Conservation (phyloP, 129 eudicot species). For the Artemisia tridentata region DNA sequence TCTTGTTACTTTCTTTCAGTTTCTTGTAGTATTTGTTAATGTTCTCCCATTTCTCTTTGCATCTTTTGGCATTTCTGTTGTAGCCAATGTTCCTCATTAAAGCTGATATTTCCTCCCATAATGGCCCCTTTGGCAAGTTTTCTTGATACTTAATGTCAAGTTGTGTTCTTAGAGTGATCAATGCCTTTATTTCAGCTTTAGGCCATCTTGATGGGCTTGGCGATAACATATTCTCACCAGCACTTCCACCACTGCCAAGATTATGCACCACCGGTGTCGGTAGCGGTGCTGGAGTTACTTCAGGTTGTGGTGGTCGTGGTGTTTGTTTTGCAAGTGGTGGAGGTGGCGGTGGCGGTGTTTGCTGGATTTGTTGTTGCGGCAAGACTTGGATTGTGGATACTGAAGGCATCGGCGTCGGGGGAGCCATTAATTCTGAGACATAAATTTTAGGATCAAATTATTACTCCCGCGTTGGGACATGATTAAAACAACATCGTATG, state of each 20-base stretch:
- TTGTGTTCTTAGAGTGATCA: slow-evolving; percentile 40
- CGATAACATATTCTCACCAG: slow-evolving; percentile 23
- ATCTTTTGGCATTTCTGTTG: slow-evolving; percentile 45
- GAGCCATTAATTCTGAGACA: slow-evolving; percentile 13
- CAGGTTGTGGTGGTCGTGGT: not conserved
- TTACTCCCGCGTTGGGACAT: too few relatives aligned
- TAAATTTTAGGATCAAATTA: not conserved
- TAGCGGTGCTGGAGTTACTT: not conserved
- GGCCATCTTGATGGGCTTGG: slow-evolving; percentile 55
- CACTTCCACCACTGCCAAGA: not conserved
- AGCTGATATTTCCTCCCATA: slow-evolving; percentile 53
- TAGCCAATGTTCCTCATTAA: slow-evolving; percentile 42
- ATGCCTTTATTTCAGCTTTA: slow-evolving; percentile 44
- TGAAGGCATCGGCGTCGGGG: not conserved
- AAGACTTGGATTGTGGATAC: slow-evolving; percentile 1
- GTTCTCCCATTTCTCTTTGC: slow-evolving; percentile 61
- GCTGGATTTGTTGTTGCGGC: slow-evolving; percentile 28
- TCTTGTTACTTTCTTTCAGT: slow-evolving; percentile 51
- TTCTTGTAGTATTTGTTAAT: slow-evolving; percentile 57
- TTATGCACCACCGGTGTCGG: slow-evolving; percentile 7
- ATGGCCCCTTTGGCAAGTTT: slow-evolving; percentile 46
- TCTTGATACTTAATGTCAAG: slow-evolving; percentile 48
- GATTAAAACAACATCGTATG: too few relatives aligned
- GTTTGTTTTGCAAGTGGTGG: slow-evolving; percentile 8
- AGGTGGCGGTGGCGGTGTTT: slow-evolving; percentile 23